These are phyloP conservation scores for Silene coronaria DNA, from an alignment of 179 eudicot species.

Conservation along the genomic window DNA sequence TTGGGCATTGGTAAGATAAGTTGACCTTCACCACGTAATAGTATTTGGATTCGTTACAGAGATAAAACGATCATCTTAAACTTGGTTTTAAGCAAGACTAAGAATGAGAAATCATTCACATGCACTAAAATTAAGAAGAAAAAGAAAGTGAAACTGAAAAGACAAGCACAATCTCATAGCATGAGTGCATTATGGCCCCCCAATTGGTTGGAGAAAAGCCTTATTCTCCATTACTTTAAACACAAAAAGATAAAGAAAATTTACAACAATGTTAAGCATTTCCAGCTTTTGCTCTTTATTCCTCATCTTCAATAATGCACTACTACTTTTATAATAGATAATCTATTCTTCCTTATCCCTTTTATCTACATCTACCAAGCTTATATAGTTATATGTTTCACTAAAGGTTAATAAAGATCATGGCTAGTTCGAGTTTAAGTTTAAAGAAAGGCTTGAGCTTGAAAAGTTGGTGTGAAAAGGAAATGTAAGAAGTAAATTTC, in stretches of 20 bases:
- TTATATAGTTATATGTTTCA: not conserved
- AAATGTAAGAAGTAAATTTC: not conserved
- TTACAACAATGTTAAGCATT: constrained; percentile 5
- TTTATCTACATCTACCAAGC: constrained; percentile 31
- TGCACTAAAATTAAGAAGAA: not conserved
- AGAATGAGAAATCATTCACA: no score
- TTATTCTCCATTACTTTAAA: not conserved
- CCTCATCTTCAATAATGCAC: not conserved
- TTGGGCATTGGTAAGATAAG: no score
- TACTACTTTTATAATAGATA: not conserved
- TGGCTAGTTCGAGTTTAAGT: not conserved
- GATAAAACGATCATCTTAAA: no score
- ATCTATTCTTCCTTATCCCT: not conserved
- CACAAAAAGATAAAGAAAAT: not conserved
- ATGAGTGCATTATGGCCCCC: constrained; percentile 12
- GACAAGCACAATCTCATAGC: not conserved
- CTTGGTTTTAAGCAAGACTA: no score
- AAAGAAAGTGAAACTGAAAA: no score
- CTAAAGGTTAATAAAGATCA: not conserved
- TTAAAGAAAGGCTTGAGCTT: not conserved
- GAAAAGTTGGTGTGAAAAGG: not conserved
- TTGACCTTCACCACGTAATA: no score
- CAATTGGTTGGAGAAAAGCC: constrained; percentile 10
- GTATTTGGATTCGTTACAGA: no score
- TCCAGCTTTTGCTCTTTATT: constrained; percentile 18